Evolutionary conservation across 495 filamentous ascomycete species (phyloP).

Genomic region (Penicillium chermesinum): DNA sequence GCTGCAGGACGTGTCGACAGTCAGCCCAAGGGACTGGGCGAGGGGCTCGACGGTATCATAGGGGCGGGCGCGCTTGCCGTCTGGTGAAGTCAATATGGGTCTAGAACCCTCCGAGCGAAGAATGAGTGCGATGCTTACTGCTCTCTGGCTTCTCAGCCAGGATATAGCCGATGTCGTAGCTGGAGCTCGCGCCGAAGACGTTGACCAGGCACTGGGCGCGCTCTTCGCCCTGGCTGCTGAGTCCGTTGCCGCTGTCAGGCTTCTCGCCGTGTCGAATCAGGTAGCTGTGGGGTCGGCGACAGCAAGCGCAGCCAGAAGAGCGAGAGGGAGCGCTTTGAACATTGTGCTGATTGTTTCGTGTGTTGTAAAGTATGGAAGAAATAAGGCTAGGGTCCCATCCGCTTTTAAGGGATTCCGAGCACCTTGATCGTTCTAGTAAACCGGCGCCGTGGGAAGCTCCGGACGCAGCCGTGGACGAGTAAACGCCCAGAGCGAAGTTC

Average conservation of each 20-base stretch:
- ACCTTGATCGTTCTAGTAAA: no score
- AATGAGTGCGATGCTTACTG: constrained; percentile 19
- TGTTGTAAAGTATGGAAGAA: not conserved
- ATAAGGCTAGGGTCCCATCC: not conserved
- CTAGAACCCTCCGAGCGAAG: not conserved
- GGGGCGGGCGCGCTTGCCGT: constrained; percentile 45
- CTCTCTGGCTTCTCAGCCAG: constrained; percentile 47
- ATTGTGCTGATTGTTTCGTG: not conserved
- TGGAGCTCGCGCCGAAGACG: constrained; percentile 42
- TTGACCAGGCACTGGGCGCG: constrained; percentile 47
- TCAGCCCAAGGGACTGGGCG: constrained; percentile 45
- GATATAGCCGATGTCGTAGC: constrained; percentile 50
- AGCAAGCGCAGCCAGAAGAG: constrained; percentile 18
- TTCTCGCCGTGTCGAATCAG: constrained; percentile 58
- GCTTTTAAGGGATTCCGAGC: not conserved
- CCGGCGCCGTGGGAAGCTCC: no score
- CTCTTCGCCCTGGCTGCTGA: constrained; percentile 40
- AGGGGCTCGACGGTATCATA: constrained; percentile 50
- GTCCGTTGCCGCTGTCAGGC: constrained; percentile 40
- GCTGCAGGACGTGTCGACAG: constrained; percentile 45
- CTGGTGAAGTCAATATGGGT: constrained; percentile 18
- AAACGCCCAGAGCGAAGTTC: no score
- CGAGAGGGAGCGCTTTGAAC: constrained; percentile 9
- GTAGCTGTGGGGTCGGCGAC: constrained; percentile 36
- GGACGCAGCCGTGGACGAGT: no score